phyloP scores from a whole-genome alignment of 2,329 filamentous ascomycete species.

The Mollisia scopiformis region DNA sequence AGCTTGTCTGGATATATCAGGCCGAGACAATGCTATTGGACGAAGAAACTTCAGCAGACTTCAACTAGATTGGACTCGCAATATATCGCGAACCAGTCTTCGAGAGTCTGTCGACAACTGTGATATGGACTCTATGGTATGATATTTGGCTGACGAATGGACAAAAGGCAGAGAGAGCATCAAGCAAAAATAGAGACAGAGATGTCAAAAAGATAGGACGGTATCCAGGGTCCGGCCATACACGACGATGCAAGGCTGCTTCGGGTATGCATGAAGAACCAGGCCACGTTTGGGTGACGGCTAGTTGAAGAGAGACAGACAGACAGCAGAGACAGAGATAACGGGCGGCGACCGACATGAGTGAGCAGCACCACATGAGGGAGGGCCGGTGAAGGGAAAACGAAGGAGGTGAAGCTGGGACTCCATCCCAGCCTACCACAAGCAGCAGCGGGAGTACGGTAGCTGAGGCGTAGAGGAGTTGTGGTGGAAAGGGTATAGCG shows the following conservation, averaged over 20 bases:
- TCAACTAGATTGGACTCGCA: constrained; percentile 26
- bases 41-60: constrained; percentile 26
- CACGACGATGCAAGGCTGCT: constrained; percentile 32
- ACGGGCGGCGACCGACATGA: constrained; percentile 33
- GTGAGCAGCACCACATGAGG: constrained; percentile 30
- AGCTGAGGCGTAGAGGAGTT: constrained; percentile 3
- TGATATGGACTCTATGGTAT: constrained; percentile 9
- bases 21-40: constrained; percentile 27
- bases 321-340: constrained; percentile 31
- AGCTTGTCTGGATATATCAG: constrained; percentile 26
- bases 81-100: constrained; percentile 26
- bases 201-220: constrained; percentile 31
- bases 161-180: constrained; percentile 9
- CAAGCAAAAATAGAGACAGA: constrained; percentile 19
- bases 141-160: constrained; percentile 20
- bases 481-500: no score
- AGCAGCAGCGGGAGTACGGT: no score
- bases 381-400: constrained; percentile 19
- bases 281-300: constrained; percentile 33
- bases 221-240: constrained; percentile 24
- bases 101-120: constrained; percentile 7
- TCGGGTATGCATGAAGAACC: constrained; percentile 29
- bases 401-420: constrained; percentile 18
- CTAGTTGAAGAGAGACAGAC: constrained; percentile 31
- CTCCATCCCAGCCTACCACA: constrained; percentile 18